Conservation (phyloP, 805 yeast species). For the Monosporozyma aquatica region DNA sequence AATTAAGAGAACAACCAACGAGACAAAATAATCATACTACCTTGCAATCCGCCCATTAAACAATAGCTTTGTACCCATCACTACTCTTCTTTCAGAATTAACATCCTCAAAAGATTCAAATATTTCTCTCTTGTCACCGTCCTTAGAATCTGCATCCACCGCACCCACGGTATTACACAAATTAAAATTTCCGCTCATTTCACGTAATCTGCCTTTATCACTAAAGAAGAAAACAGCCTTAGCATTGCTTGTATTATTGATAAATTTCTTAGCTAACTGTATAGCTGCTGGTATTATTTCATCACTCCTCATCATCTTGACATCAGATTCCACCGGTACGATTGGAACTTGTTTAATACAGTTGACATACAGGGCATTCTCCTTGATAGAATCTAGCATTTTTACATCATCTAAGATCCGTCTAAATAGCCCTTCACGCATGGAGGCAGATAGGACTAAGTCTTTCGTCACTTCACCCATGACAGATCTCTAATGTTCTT, state of each 20-base stretch:
- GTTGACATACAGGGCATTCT: neutral
- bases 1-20: neutral
- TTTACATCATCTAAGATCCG: neutral
- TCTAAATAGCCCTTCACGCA: neutral
- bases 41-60: neutral
- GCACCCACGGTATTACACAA: neutral
- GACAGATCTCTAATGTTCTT: neutral
- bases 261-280: too few relatives aligned
- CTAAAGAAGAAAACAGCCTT: neutral
- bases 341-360: neutral
- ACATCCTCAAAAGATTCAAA: neutral
- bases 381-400: neutral
- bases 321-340: too few relatives aligned
- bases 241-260: neutral
- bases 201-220: neutral
- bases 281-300: too few relatives aligned
- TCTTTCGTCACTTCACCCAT: neutral
- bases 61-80: neutral
- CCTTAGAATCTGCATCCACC: neutral
- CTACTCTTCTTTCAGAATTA: neutral
- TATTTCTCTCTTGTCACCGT: too few relatives aligned
- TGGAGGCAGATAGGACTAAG: neutral
- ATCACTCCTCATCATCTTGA: too few relatives aligned
- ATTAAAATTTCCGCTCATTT: neutral
- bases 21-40: neutral